A percentile compares a stretch with the other conserved stretches of the same genome.
phyloP scores from a whole-genome alignment of 2,329 filamentous ascomycete species.

The Alternaria gaisen region DNA sequence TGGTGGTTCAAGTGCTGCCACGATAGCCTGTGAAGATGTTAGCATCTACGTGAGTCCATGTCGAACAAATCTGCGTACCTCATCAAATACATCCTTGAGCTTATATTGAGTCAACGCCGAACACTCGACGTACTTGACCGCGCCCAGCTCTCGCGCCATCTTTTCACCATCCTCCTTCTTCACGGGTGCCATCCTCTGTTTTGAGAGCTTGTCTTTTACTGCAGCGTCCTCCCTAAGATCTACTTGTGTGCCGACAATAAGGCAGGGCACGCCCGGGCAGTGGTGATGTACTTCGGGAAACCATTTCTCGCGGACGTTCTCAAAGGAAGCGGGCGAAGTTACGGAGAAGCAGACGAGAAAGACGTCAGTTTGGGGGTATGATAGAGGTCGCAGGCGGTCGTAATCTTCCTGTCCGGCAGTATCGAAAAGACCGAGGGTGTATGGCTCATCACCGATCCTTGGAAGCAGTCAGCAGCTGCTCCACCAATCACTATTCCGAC shows the following conservation, averaged over 20 bases:
- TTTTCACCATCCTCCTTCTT: conserved; percentile 90
- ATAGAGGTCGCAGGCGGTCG: conserved; percentile 93
- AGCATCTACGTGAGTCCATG: conserved; percentile 9
- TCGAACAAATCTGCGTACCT: conserved; percentile 68
- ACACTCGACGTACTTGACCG: conserved; percentile 99
- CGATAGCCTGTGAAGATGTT: conserved; percentile 75
- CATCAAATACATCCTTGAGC: conserved; percentile 98
- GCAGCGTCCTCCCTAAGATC: conserved; percentile 90
- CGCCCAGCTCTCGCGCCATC: conserved; percentile 97
- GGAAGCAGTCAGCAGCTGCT: conserved; percentile 35
- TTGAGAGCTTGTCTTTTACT: conserved; percentile 88
- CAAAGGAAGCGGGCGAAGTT: conserved; percentile 95
- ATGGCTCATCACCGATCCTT: conserved; percentile 99
- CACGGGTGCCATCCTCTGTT: conserved; percentile 96
- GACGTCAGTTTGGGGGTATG: conserved; percentile 97
- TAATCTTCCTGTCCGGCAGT: conserved; percentile 99
- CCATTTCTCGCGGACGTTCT: conserved; percentile 99
- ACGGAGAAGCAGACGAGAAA: conserved; percentile 99
- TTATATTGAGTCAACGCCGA: conserved; percentile 98
- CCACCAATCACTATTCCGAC: conserved; percentile 6
- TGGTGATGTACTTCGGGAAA: conserved; percentile 99
- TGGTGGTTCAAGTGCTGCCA: conserved; percentile 90
- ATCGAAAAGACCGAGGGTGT: conserved; percentile 96
- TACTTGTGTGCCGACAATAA: conserved; percentile 97
- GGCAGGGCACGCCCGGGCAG: conserved; percentile 95